Conservation (phyloP, 75 land plant species). For the Selaginella tamariscina region DNA sequence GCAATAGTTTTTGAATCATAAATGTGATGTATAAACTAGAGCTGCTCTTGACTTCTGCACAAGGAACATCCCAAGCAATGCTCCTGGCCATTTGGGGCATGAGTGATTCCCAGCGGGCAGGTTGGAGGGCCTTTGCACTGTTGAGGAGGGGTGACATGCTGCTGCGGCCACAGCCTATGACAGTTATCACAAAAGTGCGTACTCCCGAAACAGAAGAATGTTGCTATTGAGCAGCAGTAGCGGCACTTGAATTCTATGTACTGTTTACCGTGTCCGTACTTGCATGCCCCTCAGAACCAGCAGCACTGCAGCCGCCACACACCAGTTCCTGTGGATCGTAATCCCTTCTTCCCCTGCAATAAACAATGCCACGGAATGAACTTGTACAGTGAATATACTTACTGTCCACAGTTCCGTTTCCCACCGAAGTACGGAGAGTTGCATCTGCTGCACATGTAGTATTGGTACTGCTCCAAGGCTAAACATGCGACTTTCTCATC, state of each 20-base stretch:
- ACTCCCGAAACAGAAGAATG: slow-evolving; percentile 28
- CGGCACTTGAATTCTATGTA: slow-evolving; percentile 28
- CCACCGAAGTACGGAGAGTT: slow-evolving; percentile 28
- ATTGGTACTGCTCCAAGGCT: slow-evolving; percentile 20
- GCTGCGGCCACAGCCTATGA: slow-evolving; percentile 20
- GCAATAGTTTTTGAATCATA: no score
- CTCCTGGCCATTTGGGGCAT: slow-evolving; percentile 30
- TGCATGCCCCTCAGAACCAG: slow-evolving; percentile 14
- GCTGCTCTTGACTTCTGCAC: slow-evolving; percentile 17
- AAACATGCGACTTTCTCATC: slow-evolving; percentile 17
- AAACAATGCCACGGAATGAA: not conserved
- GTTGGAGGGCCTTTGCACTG: slow-evolving; percentile 20
- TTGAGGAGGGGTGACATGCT: not conserved
- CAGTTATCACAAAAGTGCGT: slow-evolving; percentile 27
- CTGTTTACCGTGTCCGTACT: slow-evolving; percentile 24
- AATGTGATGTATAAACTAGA: no score
- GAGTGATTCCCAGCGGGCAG: slow-evolving; percentile 23
- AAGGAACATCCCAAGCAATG: slow-evolving; percentile 30
- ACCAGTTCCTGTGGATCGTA: slow-evolving; percentile 20
- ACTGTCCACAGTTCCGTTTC: slow-evolving; percentile 25
- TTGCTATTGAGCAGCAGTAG: slow-evolving; percentile 32
- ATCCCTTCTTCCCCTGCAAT: not conserved
- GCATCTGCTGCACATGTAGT: slow-evolving; percentile 28
- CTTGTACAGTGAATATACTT: not conserved
- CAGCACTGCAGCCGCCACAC: slow-evolving; percentile 31